phyloP scores from a whole-genome alignment of 176 grass and related monocot species.

The Cocos nucifera region DNA sequence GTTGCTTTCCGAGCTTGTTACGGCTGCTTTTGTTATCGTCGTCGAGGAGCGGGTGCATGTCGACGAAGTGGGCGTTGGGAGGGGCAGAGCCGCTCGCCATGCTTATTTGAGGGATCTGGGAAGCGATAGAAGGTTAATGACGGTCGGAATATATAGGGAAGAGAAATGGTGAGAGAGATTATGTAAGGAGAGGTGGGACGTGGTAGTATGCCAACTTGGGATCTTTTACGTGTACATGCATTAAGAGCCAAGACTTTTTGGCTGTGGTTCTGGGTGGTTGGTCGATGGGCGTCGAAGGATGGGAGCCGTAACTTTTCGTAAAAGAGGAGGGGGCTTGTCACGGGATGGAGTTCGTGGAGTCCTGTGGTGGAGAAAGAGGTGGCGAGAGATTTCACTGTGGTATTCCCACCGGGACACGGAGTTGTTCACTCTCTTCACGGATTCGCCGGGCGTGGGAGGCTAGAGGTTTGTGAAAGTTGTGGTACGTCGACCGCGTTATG shows the following conservation, averaged over 20 bases:
- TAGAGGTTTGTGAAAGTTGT: too few relatives aligned
- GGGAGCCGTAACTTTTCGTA: conserved; percentile 22
- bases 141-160: too few relatives aligned
- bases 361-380: conserved; percentile 15
- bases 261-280: conserved; percentile 17
- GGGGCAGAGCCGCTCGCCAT: conserved; percentile 43
- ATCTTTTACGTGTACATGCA: conserved; percentile 19
- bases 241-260: conserved; percentile 19
- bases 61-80: conserved; percentile 11
- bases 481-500: too few relatives aligned
- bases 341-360: conserved; percentile 37
- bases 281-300: conserved; percentile 6
- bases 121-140: neutral
- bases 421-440: too few relatives aligned
- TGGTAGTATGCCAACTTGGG: too few relatives aligned
- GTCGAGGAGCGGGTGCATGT: conserved; percentile 28
- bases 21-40: conserved; percentile 10
- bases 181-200: too few relatives aligned
- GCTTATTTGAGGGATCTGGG: neutral
- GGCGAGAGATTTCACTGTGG: too few relatives aligned
- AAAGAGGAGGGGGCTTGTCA: neutral
- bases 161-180: neutral
- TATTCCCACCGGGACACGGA: too few relatives aligned
- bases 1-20: conserved; percentile 19
- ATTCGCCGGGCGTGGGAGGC: too few relatives aligned